Evolutionary conservation across 31 red algal species (phyloP).

Genomic region (Asparagopsis taxiformis): DNA sequence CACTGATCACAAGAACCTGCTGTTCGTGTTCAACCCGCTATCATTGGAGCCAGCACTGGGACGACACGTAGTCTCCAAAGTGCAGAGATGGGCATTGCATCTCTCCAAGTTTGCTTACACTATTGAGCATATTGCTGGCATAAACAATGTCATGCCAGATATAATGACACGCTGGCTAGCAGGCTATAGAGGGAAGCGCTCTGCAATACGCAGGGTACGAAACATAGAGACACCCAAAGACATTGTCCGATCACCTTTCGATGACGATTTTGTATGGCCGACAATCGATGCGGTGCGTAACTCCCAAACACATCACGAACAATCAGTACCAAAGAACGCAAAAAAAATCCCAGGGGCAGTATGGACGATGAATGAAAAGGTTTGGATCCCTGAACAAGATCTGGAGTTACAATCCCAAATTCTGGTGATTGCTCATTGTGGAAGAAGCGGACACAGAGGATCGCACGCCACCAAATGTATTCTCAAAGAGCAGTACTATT

Average conservation of each 20-base stretch:
- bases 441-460: constrained; percentile 12
- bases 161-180: constrained; percentile 37
- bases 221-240: not conserved
- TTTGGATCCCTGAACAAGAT: constrained; percentile 27
- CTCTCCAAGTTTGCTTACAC: constrained; percentile 21
- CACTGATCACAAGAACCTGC: constrained; percentile 44
- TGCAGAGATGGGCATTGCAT: constrained; percentile 29
- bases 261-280: constrained; percentile 25
- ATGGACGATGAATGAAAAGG: not conserved
- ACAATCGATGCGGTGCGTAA: not conserved
- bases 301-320: constrained; percentile 6
- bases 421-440: constrained; percentile 21
- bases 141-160: constrained; percentile 24
- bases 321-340: not conserved
- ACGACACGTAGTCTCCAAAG: constrained; percentile 10
- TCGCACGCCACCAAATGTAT: constrained; percentile 14
- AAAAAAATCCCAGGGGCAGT: not conserved
- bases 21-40: constrained; percentile 21
- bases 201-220: not conserved
- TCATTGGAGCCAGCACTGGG: constrained; percentile 12
- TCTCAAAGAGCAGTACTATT: constrained; percentile 17
- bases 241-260: not conserved
- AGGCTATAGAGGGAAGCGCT: constrained; percentile 1
- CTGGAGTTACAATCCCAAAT: constrained; percentile 22
- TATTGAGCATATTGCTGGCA: constrained; percentile 31